These are phyloP conservation scores for Phaeosphaeria sp. DNA, from an alignment of 2,329 filamentous ascomycete species.

Conservation along the genomic window DNA sequence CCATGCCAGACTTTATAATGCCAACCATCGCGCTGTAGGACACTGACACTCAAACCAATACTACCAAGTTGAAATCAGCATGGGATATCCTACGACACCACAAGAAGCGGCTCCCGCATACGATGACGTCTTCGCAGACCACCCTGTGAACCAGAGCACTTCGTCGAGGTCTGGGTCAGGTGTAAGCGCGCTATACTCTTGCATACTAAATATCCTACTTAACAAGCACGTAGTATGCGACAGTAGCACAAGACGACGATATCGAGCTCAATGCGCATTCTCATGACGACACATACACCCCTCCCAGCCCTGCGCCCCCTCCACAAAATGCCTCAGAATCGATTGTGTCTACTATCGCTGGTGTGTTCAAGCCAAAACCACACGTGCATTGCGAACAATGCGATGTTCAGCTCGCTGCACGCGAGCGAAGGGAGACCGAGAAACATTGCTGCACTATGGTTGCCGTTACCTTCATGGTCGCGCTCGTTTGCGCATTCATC, in stretches of 20 bases:
- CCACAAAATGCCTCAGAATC: conserved; percentile 16
- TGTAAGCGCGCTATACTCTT: conserved; percentile 7
- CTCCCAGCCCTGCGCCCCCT: conserved; percentile 7
- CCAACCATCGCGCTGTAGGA: background rate
- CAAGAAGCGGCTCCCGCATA: conserved; percentile 35
- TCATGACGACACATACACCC: conserved; percentile 8
- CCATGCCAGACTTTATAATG: background rate
- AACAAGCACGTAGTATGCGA: conserved; percentile 24
- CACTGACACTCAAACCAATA: background rate
- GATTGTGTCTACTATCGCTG: conserved; percentile 31
- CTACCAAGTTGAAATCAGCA: conserved; percentile 5
- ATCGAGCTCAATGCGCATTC: conserved; percentile 25
- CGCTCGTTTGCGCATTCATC: conserved; percentile 24
- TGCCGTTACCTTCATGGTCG: conserved; percentile 26
- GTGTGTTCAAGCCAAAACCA: conserved; percentile 27
- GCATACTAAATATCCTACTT: background rate
- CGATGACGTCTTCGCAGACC: conserved; percentile 33
- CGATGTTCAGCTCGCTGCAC: conserved; percentile 27
- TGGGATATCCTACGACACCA: conserved; percentile 26
- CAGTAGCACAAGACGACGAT: conserved; percentile 33
- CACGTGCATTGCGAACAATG: conserved; percentile 37
- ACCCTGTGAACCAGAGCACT: conserved; percentile 25
- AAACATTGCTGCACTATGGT: conserved; percentile 35
- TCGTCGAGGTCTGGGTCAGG: conserved; percentile 29
- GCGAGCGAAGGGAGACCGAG: conserved; percentile 24